phyloP scores from a whole-genome alignment of 2,329 filamentous ascomycete genomes.

The Diaporthe sp. region DNA sequence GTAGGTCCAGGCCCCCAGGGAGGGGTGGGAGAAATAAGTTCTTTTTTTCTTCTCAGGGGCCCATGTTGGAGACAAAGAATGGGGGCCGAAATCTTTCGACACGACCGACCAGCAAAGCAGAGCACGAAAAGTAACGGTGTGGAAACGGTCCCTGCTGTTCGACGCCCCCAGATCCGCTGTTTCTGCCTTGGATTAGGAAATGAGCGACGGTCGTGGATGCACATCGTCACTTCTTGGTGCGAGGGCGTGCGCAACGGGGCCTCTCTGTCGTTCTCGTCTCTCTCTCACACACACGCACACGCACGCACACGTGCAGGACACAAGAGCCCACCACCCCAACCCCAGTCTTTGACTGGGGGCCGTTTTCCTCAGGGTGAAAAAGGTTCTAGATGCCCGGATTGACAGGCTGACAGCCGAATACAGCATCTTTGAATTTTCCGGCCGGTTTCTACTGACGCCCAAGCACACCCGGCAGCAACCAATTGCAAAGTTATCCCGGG shows the following conservation, averaged over 20 bases:
- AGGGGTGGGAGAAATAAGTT: slow-evolving; percentile 14
- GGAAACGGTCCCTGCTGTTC: slow-evolving; percentile 25
- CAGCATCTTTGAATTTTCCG: slow-evolving; percentile 14
- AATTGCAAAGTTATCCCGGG: slow-evolving; percentile 3
- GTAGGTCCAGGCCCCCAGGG: neutral
- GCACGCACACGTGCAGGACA: neutral
- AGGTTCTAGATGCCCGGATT: slow-evolving; percentile 25
- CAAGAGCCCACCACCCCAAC: neutral
- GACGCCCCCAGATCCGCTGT: neutral
- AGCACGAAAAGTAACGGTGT: slow-evolving; percentile 30
- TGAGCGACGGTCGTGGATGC: slow-evolving; percentile 1
- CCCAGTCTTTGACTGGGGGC: neutral
- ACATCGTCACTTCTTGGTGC: slow-evolving; percentile 22
- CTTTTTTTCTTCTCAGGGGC: neutral
- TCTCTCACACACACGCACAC: neutral
- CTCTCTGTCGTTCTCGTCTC: neutral
- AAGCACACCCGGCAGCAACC: neutral
- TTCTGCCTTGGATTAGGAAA: slow-evolving; percentile 23
- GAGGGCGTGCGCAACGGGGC: slow-evolving; percentile 12
- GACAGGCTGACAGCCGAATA: slow-evolving; percentile 23
- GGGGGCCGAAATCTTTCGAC: slow-evolving; percentile 20
- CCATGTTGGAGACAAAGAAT: neutral
- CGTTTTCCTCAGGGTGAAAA: neutral
- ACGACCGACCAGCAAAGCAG: neutral
- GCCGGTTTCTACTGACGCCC: neutral